phyloP scores from a whole-genome alignment of 306 rosid species.

The Carpinus viminea region DNA sequence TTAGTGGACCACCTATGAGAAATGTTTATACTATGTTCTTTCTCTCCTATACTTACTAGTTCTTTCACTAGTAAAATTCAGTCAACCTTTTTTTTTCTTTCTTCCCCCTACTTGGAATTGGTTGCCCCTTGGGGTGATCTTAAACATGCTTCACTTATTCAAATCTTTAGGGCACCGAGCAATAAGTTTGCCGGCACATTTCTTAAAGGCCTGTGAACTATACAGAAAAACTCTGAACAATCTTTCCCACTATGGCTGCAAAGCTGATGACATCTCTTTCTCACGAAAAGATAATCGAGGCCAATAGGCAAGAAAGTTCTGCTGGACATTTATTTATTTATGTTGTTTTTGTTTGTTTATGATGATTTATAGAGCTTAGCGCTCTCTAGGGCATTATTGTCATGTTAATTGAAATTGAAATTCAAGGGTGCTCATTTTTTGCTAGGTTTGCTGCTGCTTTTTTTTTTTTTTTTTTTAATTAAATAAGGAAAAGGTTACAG shows the following conservation, averaged over 20 bases:
- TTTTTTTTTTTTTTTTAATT: too few species aligned
- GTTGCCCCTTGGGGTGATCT: background rate
- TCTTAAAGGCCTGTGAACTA: slow-evolving; percentile 1
- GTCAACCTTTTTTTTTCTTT: too few species aligned
- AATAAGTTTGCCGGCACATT: slow-evolving; percentile 13
- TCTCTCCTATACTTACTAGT: too few species aligned
- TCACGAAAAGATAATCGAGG: background rate
- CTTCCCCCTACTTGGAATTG: background rate
- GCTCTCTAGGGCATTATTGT: background rate
- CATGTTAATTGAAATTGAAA: background rate
- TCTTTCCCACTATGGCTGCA: slow-evolving; percentile 1
- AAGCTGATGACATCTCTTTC: background rate
- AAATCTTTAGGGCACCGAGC: slow-evolving; percentile 11
- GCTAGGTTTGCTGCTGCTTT: background rate
- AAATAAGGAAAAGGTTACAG: too few species aligned
- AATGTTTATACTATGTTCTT: too few species aligned
- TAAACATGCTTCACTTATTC: slow-evolving; percentile 2
- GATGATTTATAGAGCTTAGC: background rate
- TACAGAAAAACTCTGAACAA: background rate
- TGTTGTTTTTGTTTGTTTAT: background rate
- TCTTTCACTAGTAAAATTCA: too few species aligned
- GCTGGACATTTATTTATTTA: background rate
- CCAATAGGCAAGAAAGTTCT: background rate
- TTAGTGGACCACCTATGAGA: too few species aligned
- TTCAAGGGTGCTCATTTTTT: background rate